phyloP scores from a whole-genome alignment of 345 rosid genomes.

The Lenwebbia sp. region DNA sequence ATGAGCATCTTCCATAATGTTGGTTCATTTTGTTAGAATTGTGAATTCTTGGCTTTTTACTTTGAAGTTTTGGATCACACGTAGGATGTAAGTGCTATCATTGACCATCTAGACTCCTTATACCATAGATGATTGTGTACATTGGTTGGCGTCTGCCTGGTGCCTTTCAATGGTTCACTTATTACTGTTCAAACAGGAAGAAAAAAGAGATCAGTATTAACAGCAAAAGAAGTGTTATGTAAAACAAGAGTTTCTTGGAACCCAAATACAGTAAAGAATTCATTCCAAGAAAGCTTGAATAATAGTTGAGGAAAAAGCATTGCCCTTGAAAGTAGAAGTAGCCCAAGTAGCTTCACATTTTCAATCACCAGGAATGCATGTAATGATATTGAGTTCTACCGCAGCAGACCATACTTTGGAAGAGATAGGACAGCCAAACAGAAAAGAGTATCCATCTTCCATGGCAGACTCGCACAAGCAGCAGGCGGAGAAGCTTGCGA shows the following conservation, averaged over 20 bases:
- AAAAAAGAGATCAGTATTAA: background rate
- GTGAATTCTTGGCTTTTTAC: background rate
- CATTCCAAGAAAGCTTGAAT: background rate
- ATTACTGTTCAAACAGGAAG: background rate
- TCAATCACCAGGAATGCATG: background rate
- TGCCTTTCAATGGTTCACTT: background rate
- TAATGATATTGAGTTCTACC: no score
- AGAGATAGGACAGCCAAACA: background rate
- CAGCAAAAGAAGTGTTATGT: background rate
- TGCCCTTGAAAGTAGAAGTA: background rate
- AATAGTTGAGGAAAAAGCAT: background rate
- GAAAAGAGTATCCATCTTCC: background rate
- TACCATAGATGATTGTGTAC: background rate
- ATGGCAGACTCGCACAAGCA: background rate
- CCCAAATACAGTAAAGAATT: background rate
- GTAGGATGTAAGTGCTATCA: background rate
- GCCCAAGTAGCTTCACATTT: background rate
- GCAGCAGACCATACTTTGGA: background rate
- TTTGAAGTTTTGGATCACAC: background rate
- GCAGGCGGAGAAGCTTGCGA: background rate
- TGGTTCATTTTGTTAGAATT: background rate
- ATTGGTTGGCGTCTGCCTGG: background rate
- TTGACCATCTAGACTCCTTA: background rate
- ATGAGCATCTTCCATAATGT: background rate
- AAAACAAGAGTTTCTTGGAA: background rate